A percentile compares a stretch with the other conserved stretches of the same genome.
Conservation (phyloP, 2,329 filamentous ascomycete genomes). For the Penicillium verrucosum region DNA sequence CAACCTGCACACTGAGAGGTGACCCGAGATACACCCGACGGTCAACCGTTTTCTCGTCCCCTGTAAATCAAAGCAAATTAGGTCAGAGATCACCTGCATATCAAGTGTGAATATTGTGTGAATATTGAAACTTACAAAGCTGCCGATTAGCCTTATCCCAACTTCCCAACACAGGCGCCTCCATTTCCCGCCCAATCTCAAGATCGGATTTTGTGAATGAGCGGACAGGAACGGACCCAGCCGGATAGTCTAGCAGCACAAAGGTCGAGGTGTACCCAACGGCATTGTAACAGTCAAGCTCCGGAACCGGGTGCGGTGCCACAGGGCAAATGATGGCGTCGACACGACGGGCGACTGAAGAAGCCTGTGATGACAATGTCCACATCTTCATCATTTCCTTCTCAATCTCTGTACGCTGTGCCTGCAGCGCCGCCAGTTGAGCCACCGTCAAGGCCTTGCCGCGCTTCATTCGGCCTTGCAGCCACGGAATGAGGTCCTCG, state of each 20-base stretch:
- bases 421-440: constrained; percentile 53
- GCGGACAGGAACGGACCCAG: constrained; percentile 56
- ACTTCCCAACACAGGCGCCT: constrained; percentile 42
- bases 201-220: constrained; percentile 50
- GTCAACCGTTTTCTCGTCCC: constrained; percentile 50
- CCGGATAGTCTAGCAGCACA: constrained; percentile 61
- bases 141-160: constrained; percentile 61
- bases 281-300: constrained; percentile 61
- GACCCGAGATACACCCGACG: constrained; percentile 54
- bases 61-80: constrained; percentile 22
- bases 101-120: not conserved
- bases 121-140: constrained; percentile 48
- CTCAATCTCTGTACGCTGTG: constrained; percentile 51
- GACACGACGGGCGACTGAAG: constrained; percentile 31
- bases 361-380: constrained; percentile 30
- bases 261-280: constrained; percentile 61
- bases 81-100: not conserved
- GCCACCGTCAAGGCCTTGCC: constrained; percentile 48
- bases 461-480: constrained; percentile 51
- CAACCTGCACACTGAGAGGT: constrained; percentile 55
- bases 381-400: constrained; percentile 58
- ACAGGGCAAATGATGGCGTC: constrained; percentile 64
- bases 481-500: constrained; percentile 60
- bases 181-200: constrained; percentile 46
- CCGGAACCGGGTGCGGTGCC: constrained; percentile 61